These are phyloP conservation scores for Iberis pinnata DNA, from an alignment of 345 rosid genomes.

Conservation along the genomic window DNA sequence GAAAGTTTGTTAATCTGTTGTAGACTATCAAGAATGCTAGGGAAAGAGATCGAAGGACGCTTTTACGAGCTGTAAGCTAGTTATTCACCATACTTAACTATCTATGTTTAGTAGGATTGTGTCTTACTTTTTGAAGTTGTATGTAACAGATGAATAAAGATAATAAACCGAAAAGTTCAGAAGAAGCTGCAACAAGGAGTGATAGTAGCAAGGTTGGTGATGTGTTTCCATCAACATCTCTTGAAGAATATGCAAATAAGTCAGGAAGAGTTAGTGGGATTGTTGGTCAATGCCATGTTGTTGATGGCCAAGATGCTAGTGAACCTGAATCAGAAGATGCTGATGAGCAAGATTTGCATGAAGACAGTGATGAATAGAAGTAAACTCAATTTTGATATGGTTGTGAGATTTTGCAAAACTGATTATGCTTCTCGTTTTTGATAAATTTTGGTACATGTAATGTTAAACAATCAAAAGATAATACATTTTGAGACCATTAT, in stretches of 20 bases:
- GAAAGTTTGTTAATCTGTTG: constrained; percentile 17
- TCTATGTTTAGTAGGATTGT: background rate
- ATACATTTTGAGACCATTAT: too few relatives aligned
- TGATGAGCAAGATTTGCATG: constrained; percentile 22
- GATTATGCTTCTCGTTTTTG: background rate
- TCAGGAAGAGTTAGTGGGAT: constrained; percentile 29
- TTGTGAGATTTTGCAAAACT: constrained; percentile 17
- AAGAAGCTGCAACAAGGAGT: constrained; percentile 31
- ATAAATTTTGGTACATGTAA: too few relatives aligned
- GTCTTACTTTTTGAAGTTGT: constrained; percentile 1
- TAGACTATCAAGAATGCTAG: constrained; percentile 91
- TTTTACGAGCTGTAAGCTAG: constrained; percentile 70
- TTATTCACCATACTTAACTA: background rate
- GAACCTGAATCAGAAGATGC: constrained; percentile 27
- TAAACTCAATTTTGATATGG: background rate
- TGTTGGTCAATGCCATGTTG: constrained; percentile 19
- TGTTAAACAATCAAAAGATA: too few relatives aligned
- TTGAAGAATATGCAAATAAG: constrained; percentile 59
- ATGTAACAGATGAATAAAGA: constrained; percentile 64
- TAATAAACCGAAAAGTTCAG: constrained; percentile 38
- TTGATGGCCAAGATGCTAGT: constrained; percentile 19
- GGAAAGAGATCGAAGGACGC: constrained; percentile 79
- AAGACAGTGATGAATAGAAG: constrained; percentile 17
- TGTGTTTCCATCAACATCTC: constrained; percentile 60
- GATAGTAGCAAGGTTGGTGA: constrained; percentile 70